Conservation (phyloP, 148 eudicot species). For the Chenopodium suecicum region DNA sequence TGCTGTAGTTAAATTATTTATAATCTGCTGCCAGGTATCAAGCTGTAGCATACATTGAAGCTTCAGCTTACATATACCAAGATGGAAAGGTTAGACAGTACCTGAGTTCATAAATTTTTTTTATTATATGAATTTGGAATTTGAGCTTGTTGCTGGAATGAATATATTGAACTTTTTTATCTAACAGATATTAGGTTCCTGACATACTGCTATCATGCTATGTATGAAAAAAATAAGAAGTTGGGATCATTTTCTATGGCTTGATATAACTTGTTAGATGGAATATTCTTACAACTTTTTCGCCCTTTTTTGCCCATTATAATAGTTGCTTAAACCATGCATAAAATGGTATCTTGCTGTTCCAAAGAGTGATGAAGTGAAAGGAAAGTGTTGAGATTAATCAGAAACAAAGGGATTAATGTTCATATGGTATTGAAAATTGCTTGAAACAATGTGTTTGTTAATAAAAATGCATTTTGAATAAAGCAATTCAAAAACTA, state of each 20-base stretch:
- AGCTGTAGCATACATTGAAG: constrained; percentile 94
- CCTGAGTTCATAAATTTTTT: background rate
- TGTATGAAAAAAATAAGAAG: too few relatives aligned
- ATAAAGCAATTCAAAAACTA: too few relatives aligned
- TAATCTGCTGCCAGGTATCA: constrained; percentile 66
- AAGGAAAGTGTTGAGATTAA: too few relatives aligned
- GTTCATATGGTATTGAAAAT: background rate
- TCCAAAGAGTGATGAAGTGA: background rate
- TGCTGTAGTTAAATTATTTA: background rate
- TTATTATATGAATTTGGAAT: background rate
- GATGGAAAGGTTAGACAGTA: constrained; percentile 80
- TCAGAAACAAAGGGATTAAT: background rate
- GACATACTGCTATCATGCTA: too few relatives aligned
- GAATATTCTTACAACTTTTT: background rate
- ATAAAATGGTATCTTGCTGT: background rate
- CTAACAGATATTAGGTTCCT: too few relatives aligned
- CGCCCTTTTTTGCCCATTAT: background rate
- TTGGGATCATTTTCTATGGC: too few relatives aligned
- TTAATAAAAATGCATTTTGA: background rate
- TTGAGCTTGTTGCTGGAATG: background rate
- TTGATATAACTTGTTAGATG: too few relatives aligned
- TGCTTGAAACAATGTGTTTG: too few relatives aligned
- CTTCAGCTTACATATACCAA: constrained; percentile 88
- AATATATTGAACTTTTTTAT: background rate
- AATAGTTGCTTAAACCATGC: background rate